Base-by-base conservation (phyloP, 2,329 filamentous ascomycete species). In the Exophiala mesophila region DNA sequence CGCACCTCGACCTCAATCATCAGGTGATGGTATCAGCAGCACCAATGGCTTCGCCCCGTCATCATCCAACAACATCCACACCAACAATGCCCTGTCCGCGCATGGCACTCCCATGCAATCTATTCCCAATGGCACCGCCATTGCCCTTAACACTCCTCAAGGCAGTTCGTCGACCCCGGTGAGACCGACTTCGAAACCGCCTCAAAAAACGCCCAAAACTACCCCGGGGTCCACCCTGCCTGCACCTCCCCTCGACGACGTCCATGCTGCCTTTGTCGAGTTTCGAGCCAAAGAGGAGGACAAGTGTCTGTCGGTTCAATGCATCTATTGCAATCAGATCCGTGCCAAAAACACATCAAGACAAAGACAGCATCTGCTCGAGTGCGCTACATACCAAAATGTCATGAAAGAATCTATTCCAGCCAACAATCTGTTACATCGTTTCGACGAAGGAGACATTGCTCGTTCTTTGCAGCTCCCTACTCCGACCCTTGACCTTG, bases 321-420 rank as follows among this genome's bases (percentile, higher is more conserved):
- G 68, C 51, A 71, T 71, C 42, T 71, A 71, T 53, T 71, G 68
- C 56, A 68, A 71, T 50, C 68, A 70, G 55, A 67, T 71, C 34
- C 63, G 68, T 53, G 68, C 68, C 6, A 71, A 71, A 57, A 71
- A 71, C 46, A 71, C 68, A n/a, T 70, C 67, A 53, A 63, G 68
- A 47, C 68, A 71, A 53, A 66, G 68, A 24, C 68, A 71, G 49
- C 68, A 71, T 54, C 58, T 71, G 17, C 57, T 70, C n/a, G 68
- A 71, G 55, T 71, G 68, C 37, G 62, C 65, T 4, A 71, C 68
- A 38, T 73, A 73, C 47, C 64, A 71, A 15, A 71, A 69, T 52
- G 69, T 71, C 26, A 72, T 73, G 69, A 72, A 72, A 51, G 70
- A 73, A 44, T 69, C 68, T 1, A 72, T 72, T 31, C 70, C 70